Evolutionary conservation across 805 yeast species (phyloP), one percentile per base, ranked within the genome.

Genomic region (Myxozyma melibiosi): DNA sequence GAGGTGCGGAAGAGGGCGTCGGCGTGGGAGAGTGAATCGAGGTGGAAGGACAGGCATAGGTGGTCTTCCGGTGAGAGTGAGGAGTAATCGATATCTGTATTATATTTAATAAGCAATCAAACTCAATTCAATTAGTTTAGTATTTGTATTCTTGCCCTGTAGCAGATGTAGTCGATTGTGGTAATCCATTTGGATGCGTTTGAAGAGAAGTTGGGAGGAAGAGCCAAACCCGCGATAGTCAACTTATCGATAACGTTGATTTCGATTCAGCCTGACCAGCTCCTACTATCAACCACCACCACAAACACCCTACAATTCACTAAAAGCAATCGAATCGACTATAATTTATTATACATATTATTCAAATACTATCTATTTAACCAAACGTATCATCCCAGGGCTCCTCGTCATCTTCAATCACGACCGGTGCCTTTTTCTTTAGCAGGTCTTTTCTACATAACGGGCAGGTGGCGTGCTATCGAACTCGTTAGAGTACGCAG

Each of bases 311-410:
- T 24, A 14, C 25, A 3, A 11, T 2, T 30, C 2, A n/a, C 33
- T 3, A 41, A 16, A 41, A 8, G 2, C 18, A 18, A 41, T n/a
- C 5, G 14, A 24, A 8, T 7, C 8, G 4, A n/a, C 8, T 28
- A 20, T 22, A 18, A 2, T 28, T n/a, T 27, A 35, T n/a, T 6
- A 3, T 5, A 13, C n/a, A 22, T 28, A 5, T n/a, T 14, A 39
- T 14, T 13, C 35, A 48, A 25, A 48, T 18, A 2, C 27, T 24
- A 41, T 4, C 7, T 13, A 27, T 16, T 35, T 58, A 86, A 1
- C 92, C 96, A 68, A 87, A 90, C 78, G 88, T 82, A 31, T 88
- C 92, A 47, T 74, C 77, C 84, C 90, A 84, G 45, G 76, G 86
- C 48, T 84, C 90, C 51, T 85, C 88, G 51, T 81, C 81, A 47